Conservation (phyloP, 441 rosid genomes). For the Pelargonium australe region DNA sequence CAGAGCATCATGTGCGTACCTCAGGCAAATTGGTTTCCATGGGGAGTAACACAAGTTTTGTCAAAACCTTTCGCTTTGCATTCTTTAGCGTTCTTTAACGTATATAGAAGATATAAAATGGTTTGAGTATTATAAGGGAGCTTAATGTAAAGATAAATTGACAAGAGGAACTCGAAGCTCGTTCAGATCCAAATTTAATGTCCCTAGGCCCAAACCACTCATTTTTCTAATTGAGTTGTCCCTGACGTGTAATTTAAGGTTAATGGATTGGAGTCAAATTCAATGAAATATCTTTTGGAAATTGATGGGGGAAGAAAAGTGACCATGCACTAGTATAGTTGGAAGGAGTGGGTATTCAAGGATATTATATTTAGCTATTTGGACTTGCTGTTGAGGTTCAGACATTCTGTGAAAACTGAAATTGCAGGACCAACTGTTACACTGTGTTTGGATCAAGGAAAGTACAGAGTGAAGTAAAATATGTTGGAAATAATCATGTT, state of each 20-base stretch:
- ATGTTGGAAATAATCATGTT: not conserved
- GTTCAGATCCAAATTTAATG: not conserved
- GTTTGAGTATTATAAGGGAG: no score
- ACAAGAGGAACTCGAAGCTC: not conserved
- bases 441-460: not conserved
- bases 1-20: no score
- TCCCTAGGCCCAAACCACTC: not conserved
- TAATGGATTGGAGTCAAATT: not conserved
- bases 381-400: not conserved
- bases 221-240: not conserved
- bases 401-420: not conserved
- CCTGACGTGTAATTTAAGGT: not conserved
- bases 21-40: no score
- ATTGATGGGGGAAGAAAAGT: not conserved
- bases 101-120: no score
- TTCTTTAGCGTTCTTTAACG: no score
- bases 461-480: not conserved
- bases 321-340: not conserved
- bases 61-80: no score
- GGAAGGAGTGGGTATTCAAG: not conserved
- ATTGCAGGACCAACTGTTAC: not conserved
- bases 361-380: not conserved
- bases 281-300: not conserved
- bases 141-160: no score
- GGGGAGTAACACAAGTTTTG: no score